Evolutionary conservation across 192 early-diverging fungal genomes (phyloP), one percentile per base, ranked within the genome.

Genomic region (Coemansia sp.): DNA sequence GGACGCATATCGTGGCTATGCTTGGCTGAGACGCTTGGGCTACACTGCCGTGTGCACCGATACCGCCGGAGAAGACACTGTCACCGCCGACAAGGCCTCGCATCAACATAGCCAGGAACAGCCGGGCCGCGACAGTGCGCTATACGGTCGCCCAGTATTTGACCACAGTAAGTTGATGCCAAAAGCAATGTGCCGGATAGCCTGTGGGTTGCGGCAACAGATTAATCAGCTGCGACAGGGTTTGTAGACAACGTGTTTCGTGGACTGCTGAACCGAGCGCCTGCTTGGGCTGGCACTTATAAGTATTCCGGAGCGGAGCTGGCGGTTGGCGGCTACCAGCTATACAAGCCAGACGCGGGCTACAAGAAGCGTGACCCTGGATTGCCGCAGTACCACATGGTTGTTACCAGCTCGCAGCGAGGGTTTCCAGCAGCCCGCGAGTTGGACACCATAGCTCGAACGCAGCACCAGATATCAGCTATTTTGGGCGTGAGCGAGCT

Each of bases 361-460:
- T 75, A 67, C 53, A 75, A 59, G 39, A 75, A 75, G 38, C 59
- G 64, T n/a, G 40, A 35, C 25, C 53, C 64, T 22, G 56, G 55
- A 11, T 30, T 60, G 47, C 60, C 71, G 22, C 64, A 67, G 45
- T 55, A 60, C 52, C 56, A 51, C 2, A 21, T 67, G 26, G 53
- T 44, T 5, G 60, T 58, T 45, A 45, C 22, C 43, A 25, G 22
- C 3, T 26, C n/a, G 46, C 32, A 48, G 47, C 40, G 20, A n/a
- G n/a, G n/a, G 38, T 28, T 58, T 35, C 62, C 62, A 4, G 21
- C 22, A 4, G 15, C 50, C 4, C 41, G 17, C 25, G 32, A 57
- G 50, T 21, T 65, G 54, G 15, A 22, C 35, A 9, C 5, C n/a
- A 42, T 55, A 51, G 25, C 60, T 8, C 34, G 26, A 3, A 28